Evolutionary conservation across 1,284 basidiomycete genomes (phyloP), one percentile per base, ranked within the genome.

Genomic region (Cutaneotrichosporon cyanovorans): DNA sequence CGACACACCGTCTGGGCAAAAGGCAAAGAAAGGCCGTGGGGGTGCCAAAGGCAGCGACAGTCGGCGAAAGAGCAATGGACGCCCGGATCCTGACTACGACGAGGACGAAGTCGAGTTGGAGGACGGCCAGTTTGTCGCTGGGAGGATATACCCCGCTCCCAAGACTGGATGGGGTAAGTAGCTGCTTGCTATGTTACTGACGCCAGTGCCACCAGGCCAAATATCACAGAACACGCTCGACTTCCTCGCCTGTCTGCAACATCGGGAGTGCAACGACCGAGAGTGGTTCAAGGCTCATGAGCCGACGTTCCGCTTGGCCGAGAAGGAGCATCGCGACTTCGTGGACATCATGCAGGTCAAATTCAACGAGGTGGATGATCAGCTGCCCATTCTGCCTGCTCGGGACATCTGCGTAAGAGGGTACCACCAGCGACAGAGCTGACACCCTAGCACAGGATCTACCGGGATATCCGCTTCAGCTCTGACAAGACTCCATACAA

Each of bases 291-390:
- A 63, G 41, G 58, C 59, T 9, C 68, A 74, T 45, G 89, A 92
- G 57, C 84, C 85, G 2, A 79, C 88, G 2, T 91, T 83, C 61
- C 78, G 88, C 11, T 76, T 78, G 32, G 85, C 85, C 0, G 88
- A 92, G 66, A 79, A 82, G 68, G 89, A 95, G 66, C 93, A 85
- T 81, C 84, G 84, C 63, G 80, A 78, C 38, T 95, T 93, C 60
- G 73, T 89, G 12, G 82, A 85, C 37, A 72, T 73, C 0, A 80
- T 91, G 59, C 83, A 74, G 22, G 48, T 80, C 1, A 76, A 80
- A 25, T 66, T 92, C 15, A 75, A 77, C 32, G 40, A 82, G 40
- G 78, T 80, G 0, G 90, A 95, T 63, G 71, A 78, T 5, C 81
- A 93, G 62, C 78, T 93, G 2, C 90, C 90, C 0, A 80, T 80